Conservation (phyloP, 1,139 yeast species). For the Kluyveromyces marxianus region DNA sequence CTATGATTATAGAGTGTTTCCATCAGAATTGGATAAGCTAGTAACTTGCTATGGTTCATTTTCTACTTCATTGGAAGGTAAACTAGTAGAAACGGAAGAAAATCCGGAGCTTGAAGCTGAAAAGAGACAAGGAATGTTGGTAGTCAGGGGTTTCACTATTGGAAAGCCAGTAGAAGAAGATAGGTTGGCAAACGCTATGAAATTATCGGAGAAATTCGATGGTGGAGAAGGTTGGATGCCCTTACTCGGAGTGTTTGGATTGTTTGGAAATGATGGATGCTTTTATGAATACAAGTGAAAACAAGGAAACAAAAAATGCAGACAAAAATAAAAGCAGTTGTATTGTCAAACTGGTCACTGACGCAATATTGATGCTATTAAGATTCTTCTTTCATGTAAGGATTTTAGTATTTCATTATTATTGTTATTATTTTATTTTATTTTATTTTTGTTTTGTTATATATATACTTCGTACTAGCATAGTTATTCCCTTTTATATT, state of each 20-base stretch:
- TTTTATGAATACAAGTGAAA: constrained; percentile 35
- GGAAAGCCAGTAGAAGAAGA: constrained; percentile 40
- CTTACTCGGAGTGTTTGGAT: constrained; percentile 42
- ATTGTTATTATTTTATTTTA: too few relatives aligned
- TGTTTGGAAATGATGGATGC: constrained; percentile 70
- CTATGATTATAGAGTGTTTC: constrained; percentile 51
- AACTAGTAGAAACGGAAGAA: constrained; percentile 37
- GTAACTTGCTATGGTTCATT: constrained; percentile 31
- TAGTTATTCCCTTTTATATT: too few relatives aligned
- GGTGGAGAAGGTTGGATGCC: constrained; percentile 60
- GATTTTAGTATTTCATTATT: background rate
- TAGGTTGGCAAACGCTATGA: constrained; percentile 26
- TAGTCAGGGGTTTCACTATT: constrained; percentile 58
- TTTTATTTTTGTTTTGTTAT: too few relatives aligned
- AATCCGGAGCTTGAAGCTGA: constrained; percentile 31
- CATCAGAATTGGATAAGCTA: constrained; percentile 20
- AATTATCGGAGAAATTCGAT: constrained; percentile 29
- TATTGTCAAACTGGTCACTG: too few relatives aligned
- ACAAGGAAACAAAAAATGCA: too few relatives aligned
- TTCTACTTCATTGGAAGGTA: constrained; percentile 32
- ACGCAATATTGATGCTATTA: background rate
- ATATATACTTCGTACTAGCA: too few relatives aligned
- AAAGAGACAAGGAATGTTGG: constrained; percentile 42
- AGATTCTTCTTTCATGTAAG: background rate
- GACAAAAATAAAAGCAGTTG: background rate